Conservation (phyloP, 345 rosid species). For the Hibiscus mutabilis region DNA sequence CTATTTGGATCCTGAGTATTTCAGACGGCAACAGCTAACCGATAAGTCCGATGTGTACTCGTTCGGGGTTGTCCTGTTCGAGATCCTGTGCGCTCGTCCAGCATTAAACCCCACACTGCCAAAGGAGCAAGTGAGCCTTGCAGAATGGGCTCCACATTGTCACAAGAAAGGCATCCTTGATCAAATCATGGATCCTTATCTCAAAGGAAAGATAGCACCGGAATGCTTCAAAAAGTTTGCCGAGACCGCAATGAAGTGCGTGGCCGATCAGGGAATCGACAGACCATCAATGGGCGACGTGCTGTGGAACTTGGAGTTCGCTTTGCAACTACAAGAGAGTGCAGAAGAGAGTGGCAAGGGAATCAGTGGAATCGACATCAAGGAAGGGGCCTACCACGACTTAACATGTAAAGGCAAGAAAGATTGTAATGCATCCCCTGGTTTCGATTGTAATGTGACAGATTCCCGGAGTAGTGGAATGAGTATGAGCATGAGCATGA, state of each 20-base stretch:
- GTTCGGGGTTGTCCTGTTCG: conserved; percentile 90
- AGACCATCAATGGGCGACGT: conserved; percentile 99
- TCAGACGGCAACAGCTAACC: conserved; percentile 91
- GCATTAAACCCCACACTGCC: conserved; percentile 84
- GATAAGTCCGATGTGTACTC: conserved; percentile 97
- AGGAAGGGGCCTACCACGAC: conserved; percentile 42
- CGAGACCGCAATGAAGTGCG: conserved; percentile 97
- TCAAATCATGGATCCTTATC: conserved; percentile 76
- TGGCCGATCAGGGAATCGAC: conserved; percentile 76
- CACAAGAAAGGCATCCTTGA: conserved; percentile 91
- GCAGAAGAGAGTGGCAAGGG: conserved; percentile 84
- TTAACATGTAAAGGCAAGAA: conserved; percentile 57
- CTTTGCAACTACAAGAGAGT: conserved; percentile 93
- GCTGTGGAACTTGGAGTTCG: conserved; percentile 96
- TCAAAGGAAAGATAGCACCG: conserved; percentile 79
- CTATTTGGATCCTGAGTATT: conserved; percentile 93
- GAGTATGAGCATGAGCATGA: conserved; percentile 91
- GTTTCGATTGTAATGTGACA: conserved; percentile 56
- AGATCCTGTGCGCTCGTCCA: conserved; percentile 87
- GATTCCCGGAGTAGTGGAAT: conserved; percentile 93
- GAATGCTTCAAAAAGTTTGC: conserved; percentile 97
- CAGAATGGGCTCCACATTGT: conserved; percentile 98
- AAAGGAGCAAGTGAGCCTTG: conserved; percentile 95
- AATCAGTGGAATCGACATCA: conserved; percentile 38
- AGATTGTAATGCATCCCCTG: conserved; percentile 37